These are phyloP conservation scores for Glebionis coronaria DNA, from an alignment of 129 eudicot genomes.

Conservation along the genomic window DNA sequence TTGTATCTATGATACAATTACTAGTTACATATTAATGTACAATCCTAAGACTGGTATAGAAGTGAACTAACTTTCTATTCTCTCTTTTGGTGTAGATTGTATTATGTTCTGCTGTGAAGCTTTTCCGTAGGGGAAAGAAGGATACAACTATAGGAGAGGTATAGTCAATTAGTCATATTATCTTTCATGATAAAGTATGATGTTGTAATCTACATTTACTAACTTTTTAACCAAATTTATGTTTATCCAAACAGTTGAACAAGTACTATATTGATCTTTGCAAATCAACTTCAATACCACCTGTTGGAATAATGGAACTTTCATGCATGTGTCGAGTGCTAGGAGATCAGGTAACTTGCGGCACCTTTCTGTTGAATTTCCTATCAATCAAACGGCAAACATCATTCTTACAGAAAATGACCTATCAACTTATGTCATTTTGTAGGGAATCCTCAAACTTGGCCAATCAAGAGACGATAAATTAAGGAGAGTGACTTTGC, in stretches of 20 bases:
- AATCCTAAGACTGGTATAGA: neutral
- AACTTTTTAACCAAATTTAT: no score
- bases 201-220: neutral
- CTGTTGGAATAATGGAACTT: slow-evolving; percentile 74
- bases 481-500: slow-evolving; percentile 65
- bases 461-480: slow-evolving; percentile 84
- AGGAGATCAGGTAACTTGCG: slow-evolving; percentile 76
- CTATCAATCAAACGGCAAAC: neutral
- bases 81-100: slow-evolving; percentile 54
- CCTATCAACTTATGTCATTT: neutral
- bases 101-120: slow-evolving; percentile 90
- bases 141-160: slow-evolving; percentile 92
- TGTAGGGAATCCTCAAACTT: slow-evolving; percentile 82
- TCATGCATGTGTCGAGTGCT: slow-evolving; percentile 91
- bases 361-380: neutral
- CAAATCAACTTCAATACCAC: slow-evolving; percentile 72
- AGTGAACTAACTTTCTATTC: slow-evolving; percentile 6
- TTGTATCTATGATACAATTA: neutral
- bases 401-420: neutral
- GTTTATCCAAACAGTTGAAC: slow-evolving; percentile 54
- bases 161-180: slow-evolving; percentile 15
- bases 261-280: slow-evolving; percentile 74
- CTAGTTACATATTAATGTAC: neutral
- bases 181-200: neutral
- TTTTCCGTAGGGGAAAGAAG: slow-evolving; percentile 77